Percentiles rank a stretch among this genome's conserved stretches.
Evolutionary conservation across 331 rosid genomes (phyloP).

Genomic region (Spiraea crenata): DNA sequence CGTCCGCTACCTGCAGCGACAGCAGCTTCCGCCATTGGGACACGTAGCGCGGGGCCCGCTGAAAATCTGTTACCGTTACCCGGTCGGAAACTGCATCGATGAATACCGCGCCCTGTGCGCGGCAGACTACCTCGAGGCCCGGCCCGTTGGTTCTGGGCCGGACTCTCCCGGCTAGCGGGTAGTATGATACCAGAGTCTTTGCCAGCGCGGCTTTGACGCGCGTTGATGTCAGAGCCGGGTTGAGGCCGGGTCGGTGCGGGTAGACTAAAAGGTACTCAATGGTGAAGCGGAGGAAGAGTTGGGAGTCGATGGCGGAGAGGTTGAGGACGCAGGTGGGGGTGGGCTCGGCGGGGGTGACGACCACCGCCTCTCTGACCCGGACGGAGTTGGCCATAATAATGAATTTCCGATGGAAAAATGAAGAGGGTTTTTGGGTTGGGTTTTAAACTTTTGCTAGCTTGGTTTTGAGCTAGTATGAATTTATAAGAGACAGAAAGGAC

Average conservation of each 20-base stretch:
- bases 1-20: conserved; percentile 58
- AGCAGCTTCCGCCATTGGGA: conserved; percentile 61
- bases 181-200: conserved; percentile 57
- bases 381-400: conserved; percentile 49
- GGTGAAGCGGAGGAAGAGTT: conserved; percentile 85
- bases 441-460: neutral
- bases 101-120: conserved; percentile 72
- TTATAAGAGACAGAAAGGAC: conserved; percentile 13
- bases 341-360: conserved; percentile 62
- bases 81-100: conserved; percentile 63
- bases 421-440: neutral
- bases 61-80: conserved; percentile 36
- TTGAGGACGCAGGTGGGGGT: conserved; percentile 48
- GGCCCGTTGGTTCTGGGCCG: conserved; percentile 33
- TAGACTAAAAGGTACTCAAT: conserved; percentile 71
- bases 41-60: conserved; percentile 53
- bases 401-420: neutral
- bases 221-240: conserved; percentile 30
- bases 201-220: conserved; percentile 61
- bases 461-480: neutral
- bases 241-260: conserved; percentile 29
- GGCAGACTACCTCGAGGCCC: conserved; percentile 62
- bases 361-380: conserved; percentile 48
- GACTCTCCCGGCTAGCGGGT: conserved; percentile 69
- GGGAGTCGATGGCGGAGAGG: conserved; percentile 82